phyloP scores from a whole-genome alignment of 2,329 filamentous ascomycete genomes.

The Fusarium heterosporum region DNA sequence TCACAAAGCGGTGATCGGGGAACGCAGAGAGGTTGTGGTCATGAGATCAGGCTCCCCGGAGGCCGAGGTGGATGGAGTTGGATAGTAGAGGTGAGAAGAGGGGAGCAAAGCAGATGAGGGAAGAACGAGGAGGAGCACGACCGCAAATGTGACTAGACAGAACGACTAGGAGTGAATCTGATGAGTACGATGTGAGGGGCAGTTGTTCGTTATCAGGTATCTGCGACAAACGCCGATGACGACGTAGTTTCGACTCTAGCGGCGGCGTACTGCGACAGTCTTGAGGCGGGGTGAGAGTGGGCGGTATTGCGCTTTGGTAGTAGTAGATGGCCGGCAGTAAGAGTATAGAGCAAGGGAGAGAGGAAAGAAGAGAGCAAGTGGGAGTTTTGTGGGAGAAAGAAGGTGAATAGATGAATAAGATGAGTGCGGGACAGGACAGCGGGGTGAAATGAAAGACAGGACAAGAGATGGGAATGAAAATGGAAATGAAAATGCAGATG shows the following conservation, averaged over 20 bases:
- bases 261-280: slow-evolving; percentile 35
- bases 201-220: slow-evolving; percentile 45
- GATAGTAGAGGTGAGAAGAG: slow-evolving; percentile 20
- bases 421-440: slow-evolving; percentile 31
- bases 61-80: slow-evolving; percentile 22
- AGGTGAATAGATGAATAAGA: slow-evolving; percentile 26
- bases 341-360: neutral
- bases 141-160: slow-evolving; percentile 17
- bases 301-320: slow-evolving; percentile 2
- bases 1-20: slow-evolving; percentile 44
- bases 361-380: neutral
- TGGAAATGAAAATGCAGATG: slow-evolving; percentile 13
- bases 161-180: slow-evolving; percentile 19
- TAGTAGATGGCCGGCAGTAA: neutral
- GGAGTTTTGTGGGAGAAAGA: neutral
- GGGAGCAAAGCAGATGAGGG: neutral
- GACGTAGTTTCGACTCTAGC: slow-evolving; percentile 44
- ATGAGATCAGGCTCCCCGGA: slow-evolving; percentile 40
- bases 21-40: slow-evolving; percentile 42
- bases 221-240: slow-evolving; percentile 47
- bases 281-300: slow-evolving; percentile 25
- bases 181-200: slow-evolving; percentile 41
- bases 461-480: slow-evolving; percentile 22
- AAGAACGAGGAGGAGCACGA: slow-evolving; percentile 11
- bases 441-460: slow-evolving; percentile 30